These are phyloP conservation scores for Endoconidiophora laricicola DNA, from an alignment of 2,329 filamentous ascomycete species.

Conservation along the genomic window DNA sequence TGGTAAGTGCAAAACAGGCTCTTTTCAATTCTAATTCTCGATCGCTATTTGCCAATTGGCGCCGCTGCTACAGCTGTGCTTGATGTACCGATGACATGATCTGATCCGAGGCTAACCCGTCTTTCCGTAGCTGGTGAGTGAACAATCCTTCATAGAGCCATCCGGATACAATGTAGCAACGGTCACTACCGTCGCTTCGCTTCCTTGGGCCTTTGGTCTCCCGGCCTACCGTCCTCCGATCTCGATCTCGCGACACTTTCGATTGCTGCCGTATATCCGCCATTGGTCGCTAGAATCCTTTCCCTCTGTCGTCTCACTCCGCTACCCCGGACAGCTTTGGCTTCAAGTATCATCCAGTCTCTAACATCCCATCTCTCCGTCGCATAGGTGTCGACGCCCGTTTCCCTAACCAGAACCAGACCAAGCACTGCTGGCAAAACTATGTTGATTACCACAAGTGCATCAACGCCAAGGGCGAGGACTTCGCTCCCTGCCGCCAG, in stretches of 20 bases:
- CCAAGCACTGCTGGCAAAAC: slow-evolving; percentile 99
- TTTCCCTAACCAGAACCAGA: slow-evolving; percentile 96
- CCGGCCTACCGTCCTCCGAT: slow-evolving; percentile 6
- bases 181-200: background rate
- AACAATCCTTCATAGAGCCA: slow-evolving; percentile 8
- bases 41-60: background rate
- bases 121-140: slow-evolving; percentile 28
- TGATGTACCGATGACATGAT: slow-evolving; percentile 19
- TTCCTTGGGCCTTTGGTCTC: background rate
- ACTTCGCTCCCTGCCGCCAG: slow-evolving; percentile 93
- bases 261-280: background rate
- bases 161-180: background rate
- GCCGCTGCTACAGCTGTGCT: background rate
- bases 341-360: background rate
- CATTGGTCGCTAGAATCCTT: background rate
- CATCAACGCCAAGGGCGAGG: slow-evolving; percentile 94
- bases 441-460: slow-evolving; percentile 99
- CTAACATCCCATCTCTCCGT: slow-evolving; percentile 5
- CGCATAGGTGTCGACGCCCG: slow-evolving; percentile 84
- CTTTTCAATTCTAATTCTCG: slow-evolving; percentile 18
- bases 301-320: background rate
- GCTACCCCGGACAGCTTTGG: background rate
- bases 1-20: slow-evolving; percentile 43
- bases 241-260: slow-evolving; percentile 8
- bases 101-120: slow-evolving; percentile 25